Conservation (phyloP, 2,329 filamentous ascomycete genomes). For the Colletotrichum simmondsii region DNA sequence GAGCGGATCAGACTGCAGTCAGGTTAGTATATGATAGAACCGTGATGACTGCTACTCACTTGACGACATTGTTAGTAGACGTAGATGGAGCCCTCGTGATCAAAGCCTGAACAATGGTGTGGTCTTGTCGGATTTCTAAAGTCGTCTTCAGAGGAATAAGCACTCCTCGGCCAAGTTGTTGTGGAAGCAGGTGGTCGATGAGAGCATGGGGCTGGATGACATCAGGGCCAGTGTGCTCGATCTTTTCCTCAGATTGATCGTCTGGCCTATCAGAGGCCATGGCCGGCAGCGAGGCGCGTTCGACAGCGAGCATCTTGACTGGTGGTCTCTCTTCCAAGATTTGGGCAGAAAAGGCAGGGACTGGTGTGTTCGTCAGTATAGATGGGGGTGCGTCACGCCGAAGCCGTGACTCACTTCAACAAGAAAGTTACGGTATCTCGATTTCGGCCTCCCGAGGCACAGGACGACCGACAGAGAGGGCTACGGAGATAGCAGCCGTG, state of each 20-base stretch:
- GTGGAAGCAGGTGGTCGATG: constrained; percentile 47
- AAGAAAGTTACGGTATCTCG: background rate
- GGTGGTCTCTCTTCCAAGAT: background rate
- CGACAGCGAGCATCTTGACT: constrained; percentile 23
- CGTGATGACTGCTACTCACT: constrained; percentile 60
- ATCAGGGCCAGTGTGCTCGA: constrained; percentile 34
- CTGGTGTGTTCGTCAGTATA: background rate
- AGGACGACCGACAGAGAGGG: background rate
- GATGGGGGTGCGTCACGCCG: background rate
- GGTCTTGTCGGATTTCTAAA: constrained; percentile 70
- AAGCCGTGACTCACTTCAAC: constrained; percentile 21
- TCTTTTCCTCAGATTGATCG: constrained; percentile 16
- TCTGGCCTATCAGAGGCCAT: constrained; percentile 15
- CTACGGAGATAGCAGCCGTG: background rate
- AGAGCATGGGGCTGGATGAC: constrained; percentile 40
- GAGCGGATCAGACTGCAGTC: constrained; percentile 52
- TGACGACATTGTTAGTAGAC: constrained; percentile 77
- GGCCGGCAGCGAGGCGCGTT: constrained; percentile 8
- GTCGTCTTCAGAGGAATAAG: constrained; percentile 73
- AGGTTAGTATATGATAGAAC: constrained; percentile 41
- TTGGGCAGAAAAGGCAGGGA: background rate
- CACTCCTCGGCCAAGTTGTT: constrained; percentile 56
- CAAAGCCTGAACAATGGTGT: constrained; percentile 71
- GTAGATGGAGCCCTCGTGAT: constrained; percentile 79
- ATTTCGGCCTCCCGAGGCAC: background rate